phyloP scores from a whole-genome alignment of 208 protist genomes.

The Naegleria fowleri region DNA sequence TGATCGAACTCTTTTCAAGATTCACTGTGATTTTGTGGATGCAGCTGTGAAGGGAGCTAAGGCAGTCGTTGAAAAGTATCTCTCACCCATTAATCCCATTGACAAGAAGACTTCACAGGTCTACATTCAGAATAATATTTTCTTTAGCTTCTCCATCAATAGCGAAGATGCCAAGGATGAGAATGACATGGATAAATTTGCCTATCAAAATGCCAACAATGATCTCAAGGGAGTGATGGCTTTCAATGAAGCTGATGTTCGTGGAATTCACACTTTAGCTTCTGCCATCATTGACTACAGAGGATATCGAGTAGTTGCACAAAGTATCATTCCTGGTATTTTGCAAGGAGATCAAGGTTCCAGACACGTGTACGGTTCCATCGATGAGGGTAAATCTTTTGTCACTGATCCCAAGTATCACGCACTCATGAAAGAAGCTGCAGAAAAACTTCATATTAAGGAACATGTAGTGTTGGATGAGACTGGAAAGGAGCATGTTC shows the following conservation, averaged over 20 bases:
- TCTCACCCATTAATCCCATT: constrained; percentile 45
- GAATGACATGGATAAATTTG: not conserved
- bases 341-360: constrained; percentile 35
- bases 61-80: constrained; percentile 30
- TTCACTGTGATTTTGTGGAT: constrained; percentile 51
- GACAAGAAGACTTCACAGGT: constrained; percentile 40
- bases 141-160: constrained; percentile 41
- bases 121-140: constrained; percentile 57
- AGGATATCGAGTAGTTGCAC: constrained; percentile 46
- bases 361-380: constrained; percentile 45
- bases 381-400: constrained; percentile 41
- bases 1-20: constrained; percentile 43
- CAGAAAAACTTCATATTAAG: constrained; percentile 40
- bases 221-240: constrained; percentile 23
- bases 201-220: constrained; percentile 21
- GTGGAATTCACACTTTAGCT: constrained; percentile 40
- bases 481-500: not conserved
- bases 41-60: constrained; percentile 42
- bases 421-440: constrained; percentile 31
- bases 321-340: constrained; percentile 50
- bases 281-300: constrained; percentile 52
- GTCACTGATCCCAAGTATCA: constrained; percentile 39
- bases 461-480: constrained; percentile 38
- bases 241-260: constrained; percentile 40
- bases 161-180: constrained; percentile 27